Evolutionary conservation across 2,329 filamentous ascomycete genomes (phyloP).

Genomic region (Phialophora verrucosa): DNA sequence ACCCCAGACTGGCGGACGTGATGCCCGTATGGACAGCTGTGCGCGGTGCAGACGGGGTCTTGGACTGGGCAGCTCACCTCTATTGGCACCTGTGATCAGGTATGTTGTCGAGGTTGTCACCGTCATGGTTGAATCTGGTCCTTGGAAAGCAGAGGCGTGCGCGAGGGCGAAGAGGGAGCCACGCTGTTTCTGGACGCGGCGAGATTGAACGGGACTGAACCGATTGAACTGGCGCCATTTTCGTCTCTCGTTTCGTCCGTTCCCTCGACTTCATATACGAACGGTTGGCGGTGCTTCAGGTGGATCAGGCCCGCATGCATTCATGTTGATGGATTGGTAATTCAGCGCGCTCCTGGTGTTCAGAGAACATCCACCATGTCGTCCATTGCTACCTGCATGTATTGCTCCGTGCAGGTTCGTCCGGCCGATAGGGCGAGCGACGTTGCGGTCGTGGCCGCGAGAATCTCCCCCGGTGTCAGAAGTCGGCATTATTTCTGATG

Average conservation of each 20-base stretch:
- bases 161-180: background rate
- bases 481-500: background rate
- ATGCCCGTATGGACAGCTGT: background rate
- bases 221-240: background rate
- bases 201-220: background rate
- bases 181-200: background rate
- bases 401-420: conserved; percentile 4
- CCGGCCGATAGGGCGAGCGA: background rate
- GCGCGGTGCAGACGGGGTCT: background rate
- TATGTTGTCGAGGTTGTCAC: conserved; percentile 13
- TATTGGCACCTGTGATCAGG: conserved; percentile 20
- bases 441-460: background rate
- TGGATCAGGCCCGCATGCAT: background rate
- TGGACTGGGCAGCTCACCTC: conserved; percentile 3
- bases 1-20: background rate
- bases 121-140: background rate
- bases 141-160: background rate
- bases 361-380: background rate
- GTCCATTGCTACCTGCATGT: background rate
- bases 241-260: background rate
- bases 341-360: background rate
- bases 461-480: background rate
- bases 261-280: background rate
- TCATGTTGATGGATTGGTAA: background rate
- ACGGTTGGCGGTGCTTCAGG: background rate